Percentiles rank a stretch among this genome's conserved stretches.
Evolutionary conservation across 441 rosid species (phyloP).

Genomic region (Populus hybrid): DNA sequence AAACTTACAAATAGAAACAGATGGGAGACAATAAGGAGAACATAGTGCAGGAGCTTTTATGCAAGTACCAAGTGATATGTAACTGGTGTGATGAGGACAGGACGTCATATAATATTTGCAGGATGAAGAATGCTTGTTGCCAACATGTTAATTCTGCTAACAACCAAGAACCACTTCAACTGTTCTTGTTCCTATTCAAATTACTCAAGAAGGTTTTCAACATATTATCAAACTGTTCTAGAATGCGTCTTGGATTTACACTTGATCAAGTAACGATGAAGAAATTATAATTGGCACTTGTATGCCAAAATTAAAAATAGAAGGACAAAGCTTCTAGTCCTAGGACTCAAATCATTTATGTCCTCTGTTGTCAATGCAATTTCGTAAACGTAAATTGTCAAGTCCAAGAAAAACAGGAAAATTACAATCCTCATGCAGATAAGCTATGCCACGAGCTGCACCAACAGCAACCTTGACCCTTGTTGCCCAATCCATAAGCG

Average conservation of each 20-base stretch:
- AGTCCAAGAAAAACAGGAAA: too few relatives aligned
- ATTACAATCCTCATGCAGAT: constrained; percentile 96
- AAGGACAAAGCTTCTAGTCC: neutral
- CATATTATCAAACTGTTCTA: neutral
- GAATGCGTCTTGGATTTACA: neutral
- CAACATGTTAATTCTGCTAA: neutral
- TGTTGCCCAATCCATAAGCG: constrained; percentile 75
- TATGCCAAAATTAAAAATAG: neutral
- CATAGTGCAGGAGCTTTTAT: neutral
- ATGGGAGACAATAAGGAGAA: neutral
- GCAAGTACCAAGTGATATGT: neutral
- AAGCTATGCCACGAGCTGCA: constrained; percentile 95
- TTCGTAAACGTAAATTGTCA: neutral
- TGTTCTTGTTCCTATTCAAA: neutral
- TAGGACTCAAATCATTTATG: neutral
- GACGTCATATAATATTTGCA: neutral
- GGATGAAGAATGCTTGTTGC: neutral
- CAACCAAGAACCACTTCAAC: neutral
- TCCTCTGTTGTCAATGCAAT: neutral
- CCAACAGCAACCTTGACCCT: constrained; percentile 90
- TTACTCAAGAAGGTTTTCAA: constrained; percentile 14
- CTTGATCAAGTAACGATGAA: neutral
- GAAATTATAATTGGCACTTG: neutral
- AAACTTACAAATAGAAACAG: neutral
- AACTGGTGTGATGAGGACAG: neutral